Percentiles rank a stretch among this genome's conserved stretches.
Conservation (phyloP, 108 stramenopile genomes). For the Nitzschia sp. region DNA sequence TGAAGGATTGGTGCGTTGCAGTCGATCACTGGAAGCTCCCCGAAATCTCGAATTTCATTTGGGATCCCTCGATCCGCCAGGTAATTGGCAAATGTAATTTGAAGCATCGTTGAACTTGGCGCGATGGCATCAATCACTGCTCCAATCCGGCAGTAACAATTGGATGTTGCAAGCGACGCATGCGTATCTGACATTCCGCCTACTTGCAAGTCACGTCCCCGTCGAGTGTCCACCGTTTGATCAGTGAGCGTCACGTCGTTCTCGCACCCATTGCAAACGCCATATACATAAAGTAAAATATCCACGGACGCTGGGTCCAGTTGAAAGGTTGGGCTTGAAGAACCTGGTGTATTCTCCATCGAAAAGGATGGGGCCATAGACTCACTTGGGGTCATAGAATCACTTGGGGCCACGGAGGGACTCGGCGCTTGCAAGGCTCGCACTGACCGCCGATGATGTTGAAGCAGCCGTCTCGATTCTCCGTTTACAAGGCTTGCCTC, state of each 20-base stretch:
- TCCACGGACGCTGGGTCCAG: not conserved
- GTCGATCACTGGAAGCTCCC: not conserved
- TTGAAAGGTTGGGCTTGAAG: not conserved
- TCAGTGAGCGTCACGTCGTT: not conserved
- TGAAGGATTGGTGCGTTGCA: not conserved
- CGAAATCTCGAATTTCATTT: not conserved
- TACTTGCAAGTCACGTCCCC: conserved; percentile 7
- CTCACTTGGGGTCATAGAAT: not conserved
- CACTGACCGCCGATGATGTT: not conserved
- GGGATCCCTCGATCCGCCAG: not conserved
- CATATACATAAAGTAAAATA: conserved; percentile 12
- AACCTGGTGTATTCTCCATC: not conserved
- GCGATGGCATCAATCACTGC: not conserved
- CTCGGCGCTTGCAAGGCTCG: not conserved
- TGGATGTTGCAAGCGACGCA: not conserved
- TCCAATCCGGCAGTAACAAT: conserved; percentile 18
- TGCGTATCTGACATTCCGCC: not conserved
- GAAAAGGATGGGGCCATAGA: not conserved
- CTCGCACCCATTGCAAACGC: conserved; percentile 19
- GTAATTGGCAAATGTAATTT: not conserved
- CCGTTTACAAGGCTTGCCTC: not conserved
- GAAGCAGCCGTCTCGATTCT: not conserved
- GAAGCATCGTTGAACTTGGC: not conserved
- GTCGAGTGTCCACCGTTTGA: not conserved
- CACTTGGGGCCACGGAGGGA: not conserved